These are phyloP conservation scores for Mortierella hygrophila DNA, from an alignment of 192 early-diverging fungal genomes.

Conservation along the genomic window DNA sequence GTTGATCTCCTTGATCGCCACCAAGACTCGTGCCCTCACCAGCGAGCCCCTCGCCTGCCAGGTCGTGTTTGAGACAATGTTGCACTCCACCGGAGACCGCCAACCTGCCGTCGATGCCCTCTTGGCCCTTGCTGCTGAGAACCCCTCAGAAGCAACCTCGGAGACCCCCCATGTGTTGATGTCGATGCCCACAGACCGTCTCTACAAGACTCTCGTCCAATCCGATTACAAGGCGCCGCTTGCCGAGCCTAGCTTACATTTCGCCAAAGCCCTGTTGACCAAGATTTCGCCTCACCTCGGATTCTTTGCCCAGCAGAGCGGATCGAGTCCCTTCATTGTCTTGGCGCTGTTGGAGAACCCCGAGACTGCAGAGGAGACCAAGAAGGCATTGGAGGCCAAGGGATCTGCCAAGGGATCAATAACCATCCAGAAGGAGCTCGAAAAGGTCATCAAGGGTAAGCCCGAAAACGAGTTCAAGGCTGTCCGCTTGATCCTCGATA, in stretches of 20 bases:
- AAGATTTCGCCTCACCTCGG: conserved; percentile 50
- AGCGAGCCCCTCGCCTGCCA: conserved; percentile 76
- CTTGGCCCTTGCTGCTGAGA: conserved; percentile 52
- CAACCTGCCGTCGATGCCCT: conserved; percentile 57
- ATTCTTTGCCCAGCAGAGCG: conserved; percentile 38
- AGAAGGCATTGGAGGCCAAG: conserved; percentile 43
- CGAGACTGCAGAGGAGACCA: conserved; percentile 50
- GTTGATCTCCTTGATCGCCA: conserved; percentile 70
- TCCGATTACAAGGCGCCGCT: conserved; percentile 48
- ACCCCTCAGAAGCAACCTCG: conserved; percentile 52
- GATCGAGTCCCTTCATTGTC: conserved; percentile 51
- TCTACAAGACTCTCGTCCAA: conserved; percentile 64
- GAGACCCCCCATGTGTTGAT: conserved; percentile 52
- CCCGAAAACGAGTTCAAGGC: conserved; percentile 39
- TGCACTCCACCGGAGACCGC: conserved; percentile 69
- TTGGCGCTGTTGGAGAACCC: conserved; percentile 59
- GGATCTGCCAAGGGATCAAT: conserved; percentile 29
- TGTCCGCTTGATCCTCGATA: conserved; percentile 41
- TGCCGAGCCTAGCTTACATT: conserved; percentile 53
- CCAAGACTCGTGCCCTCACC: conserved; percentile 69
- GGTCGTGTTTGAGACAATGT: conserved; percentile 78
- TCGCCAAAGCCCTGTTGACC: conserved; percentile 38
- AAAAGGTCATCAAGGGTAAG: conserved; percentile 45
- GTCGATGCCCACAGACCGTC: conserved; percentile 63
- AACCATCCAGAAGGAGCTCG: conserved; percentile 54